Evolutionary conservation across 176 grass and related monocot genomes (phyloP), one percentile per base, ranked within the genome.

Genomic region (Eleusine indica): DNA sequence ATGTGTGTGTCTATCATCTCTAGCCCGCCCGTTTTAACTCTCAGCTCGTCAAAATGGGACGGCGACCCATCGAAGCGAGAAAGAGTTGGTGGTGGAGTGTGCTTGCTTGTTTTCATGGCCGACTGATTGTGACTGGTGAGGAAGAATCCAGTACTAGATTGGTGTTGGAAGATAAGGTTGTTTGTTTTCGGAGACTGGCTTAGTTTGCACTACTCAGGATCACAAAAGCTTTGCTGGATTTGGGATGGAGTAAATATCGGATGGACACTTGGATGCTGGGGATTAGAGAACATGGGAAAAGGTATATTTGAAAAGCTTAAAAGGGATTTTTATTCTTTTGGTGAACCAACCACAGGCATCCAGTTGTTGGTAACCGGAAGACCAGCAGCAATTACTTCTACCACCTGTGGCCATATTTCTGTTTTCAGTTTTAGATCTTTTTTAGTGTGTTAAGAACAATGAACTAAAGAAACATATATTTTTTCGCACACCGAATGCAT

Each of bases 131-230:
- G 0, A 84, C 48, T 66, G 69, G 60, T 67, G 74, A 7, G 39
- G 18, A 19, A 29, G 48, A 69, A 82, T 84, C 80, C 47, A 28
- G 86, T 72, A 69, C 67, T 84, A 58, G 81, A 84, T 84, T 84
- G 60, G 22, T 65, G 74, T 18, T 76, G 35, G 37, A 70, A 76
- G 64, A 70, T 82, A 76, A 82, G 62, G 64, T 82, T 76, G 40
- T 80, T 74, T 80, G 29, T 9, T 75, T 38, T 25, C 30, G 8
- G 35, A 3, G 52, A 21, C 39, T 86, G 68, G 28, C 78, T 70
- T 76, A 61, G 46, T 75, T 39, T 49, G 64, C 19, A 87, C 41
- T 81, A 56, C 77, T 67, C 57, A 22, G n/a, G 56, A 56, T 51
- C 51, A 70, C 41, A 61, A 71, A 30, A 78, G 14, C 9, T 51